phyloP scores from a whole-genome alignment of 345 rosid species.

The Excoecaria cochinchinensis region DNA sequence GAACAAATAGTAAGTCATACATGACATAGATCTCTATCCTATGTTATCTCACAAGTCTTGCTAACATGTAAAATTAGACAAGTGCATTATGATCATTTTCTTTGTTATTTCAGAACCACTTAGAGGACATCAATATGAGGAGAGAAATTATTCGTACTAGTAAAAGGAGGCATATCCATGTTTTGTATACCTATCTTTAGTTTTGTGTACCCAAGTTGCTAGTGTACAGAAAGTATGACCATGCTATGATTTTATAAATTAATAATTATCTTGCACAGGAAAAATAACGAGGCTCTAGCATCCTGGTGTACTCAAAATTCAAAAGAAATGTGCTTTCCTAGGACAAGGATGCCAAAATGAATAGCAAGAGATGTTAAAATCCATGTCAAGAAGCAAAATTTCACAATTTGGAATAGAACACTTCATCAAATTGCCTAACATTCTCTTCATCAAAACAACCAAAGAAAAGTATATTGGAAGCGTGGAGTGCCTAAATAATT shows the following conservation, averaged over 20 bases:
- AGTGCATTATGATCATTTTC: not conserved
- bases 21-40: not conserved
- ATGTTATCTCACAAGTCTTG: not conserved
- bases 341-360: not conserved
- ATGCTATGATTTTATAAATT: not conserved
- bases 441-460: not conserved
- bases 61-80: not conserved
- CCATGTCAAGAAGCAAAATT: conserved; percentile 2
- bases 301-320: not conserved
- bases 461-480: conserved; percentile 2
- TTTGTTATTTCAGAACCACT: not conserved
- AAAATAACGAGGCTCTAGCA: not conserved
- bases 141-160: not conserved
- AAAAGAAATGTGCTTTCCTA: not conserved
- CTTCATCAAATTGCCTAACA: not conserved
- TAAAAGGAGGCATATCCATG: not conserved
- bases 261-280: not conserved
- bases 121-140: not conserved
- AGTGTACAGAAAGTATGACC: not conserved
- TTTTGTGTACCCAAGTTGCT: not conserved
- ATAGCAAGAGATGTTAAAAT: not conserved
- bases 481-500: not conserved
- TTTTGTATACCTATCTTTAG: not conserved
- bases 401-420: not conserved
- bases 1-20: conserved; percentile 1